Conservation (phyloP, 2,329 filamentous ascomycete species). For the Exophiala oligosperma region DNA sequence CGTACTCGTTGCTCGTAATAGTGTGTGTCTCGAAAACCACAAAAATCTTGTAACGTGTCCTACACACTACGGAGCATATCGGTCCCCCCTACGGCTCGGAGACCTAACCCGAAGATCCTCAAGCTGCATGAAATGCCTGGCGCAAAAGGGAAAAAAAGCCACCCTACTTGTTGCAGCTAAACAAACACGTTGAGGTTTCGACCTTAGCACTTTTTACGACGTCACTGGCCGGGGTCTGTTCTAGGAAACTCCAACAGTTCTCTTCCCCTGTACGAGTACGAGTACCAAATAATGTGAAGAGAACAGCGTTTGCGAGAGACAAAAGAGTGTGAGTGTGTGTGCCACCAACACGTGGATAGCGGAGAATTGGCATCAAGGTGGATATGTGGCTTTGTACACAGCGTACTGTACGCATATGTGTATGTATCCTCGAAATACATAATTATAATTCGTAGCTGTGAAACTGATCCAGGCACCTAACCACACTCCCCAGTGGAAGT, state of each 20-base stretch:
- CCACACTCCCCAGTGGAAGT: no score
- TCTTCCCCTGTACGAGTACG: background rate
- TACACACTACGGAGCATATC: no score
- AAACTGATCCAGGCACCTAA: no score
- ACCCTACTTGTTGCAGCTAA: no score
- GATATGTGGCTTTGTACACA: constrained; percentile 5
- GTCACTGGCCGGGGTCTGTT: background rate
- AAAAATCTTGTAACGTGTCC: background rate
- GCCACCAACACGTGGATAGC: constrained; percentile 21
- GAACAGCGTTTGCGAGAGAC: no score
- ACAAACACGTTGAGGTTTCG: background rate
- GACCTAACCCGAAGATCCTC: no score
- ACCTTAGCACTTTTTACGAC: background rate
- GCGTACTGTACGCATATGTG: background rate
- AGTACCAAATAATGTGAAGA: no score
- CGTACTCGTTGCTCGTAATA: no score
- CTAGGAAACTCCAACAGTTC: background rate
- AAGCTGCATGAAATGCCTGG: no score
- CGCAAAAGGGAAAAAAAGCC: no score
- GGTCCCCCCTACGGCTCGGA: no score
- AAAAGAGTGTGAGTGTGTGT: constrained; percentile 1
- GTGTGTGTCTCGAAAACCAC: no score
- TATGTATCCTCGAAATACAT: background rate
- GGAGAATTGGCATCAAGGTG: constrained; percentile 12
- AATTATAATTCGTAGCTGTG: background rate